A percentile compares a stretch with the other conserved stretches of the same genome.
These are phyloP conservation scores for Pinus tabuliformis DNA, from an alignment of 75 land plant species.

Conservation along the genomic window DNA sequence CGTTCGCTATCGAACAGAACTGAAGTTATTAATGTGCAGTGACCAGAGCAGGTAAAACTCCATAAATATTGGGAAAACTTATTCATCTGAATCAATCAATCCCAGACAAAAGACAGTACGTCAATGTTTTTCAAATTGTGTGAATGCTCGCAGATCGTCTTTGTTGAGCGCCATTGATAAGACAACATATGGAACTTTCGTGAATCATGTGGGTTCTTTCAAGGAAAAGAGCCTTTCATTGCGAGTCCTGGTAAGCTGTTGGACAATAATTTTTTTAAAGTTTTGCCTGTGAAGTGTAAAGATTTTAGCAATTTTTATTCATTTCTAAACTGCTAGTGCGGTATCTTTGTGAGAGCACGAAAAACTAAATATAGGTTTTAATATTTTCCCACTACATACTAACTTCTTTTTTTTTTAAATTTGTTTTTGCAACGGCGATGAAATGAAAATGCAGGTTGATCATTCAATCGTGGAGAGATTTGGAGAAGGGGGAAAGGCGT, in stretches of 20 bases:
- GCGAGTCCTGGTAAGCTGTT: slow-evolving; percentile 1
- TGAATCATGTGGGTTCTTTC: not conserved
- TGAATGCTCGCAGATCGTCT: slow-evolving; percentile 39
- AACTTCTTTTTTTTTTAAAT: no score
- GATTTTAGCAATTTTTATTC: no score
- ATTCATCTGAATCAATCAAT: not conserved
- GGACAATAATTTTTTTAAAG: no score
- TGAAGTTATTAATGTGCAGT: slow-evolving; percentile 51
- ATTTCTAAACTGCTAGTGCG: no score
- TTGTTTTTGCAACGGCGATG: no score
- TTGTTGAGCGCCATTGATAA: slow-evolving; percentile 27
- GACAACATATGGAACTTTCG: slow-evolving; percentile 51
- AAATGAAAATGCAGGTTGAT: slow-evolving; percentile 42
- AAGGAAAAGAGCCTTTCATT: not conserved
- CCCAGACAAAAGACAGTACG: not conserved
- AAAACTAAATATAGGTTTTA: no score
- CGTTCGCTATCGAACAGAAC: slow-evolving; percentile 12
- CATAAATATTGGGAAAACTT: not conserved
- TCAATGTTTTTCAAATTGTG: not conserved
- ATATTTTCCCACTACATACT: no score
- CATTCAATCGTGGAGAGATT: slow-evolving; percentile 70
- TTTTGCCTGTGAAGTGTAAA: no score
- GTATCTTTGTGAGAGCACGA: no score
- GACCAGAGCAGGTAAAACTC: slow-evolving; percentile 55
- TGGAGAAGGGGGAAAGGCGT: slow-evolving; percentile 50